Percentiles rank a stretch among this genome's conserved stretches.
Conservation (phyloP, 495 filamentous ascomycete genomes). For the Xylaria longipes region DNA sequence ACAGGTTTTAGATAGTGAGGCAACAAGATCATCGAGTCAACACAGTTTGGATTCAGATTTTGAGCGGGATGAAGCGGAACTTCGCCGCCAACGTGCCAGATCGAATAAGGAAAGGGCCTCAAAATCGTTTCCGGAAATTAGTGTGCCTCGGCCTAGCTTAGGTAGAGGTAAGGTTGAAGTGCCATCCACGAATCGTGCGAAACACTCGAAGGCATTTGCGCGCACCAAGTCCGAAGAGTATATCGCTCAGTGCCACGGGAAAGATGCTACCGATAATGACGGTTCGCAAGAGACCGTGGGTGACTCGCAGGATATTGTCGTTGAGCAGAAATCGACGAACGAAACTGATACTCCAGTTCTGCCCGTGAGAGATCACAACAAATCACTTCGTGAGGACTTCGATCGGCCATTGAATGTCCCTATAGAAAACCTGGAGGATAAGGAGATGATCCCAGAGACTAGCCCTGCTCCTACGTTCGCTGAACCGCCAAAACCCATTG, state of each 20-base stretch:
- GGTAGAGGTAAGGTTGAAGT: constrained; percentile 45
- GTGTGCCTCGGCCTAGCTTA: constrained; percentile 37
- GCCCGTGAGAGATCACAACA: constrained; percentile 5
- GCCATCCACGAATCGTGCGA: constrained; percentile 46
- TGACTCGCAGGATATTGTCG: constrained; percentile 39
- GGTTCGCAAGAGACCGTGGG: constrained; percentile 41
- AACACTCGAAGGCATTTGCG: constrained; percentile 19
- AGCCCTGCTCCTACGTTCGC: constrained; percentile 39
- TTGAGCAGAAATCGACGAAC: constrained; percentile 8
- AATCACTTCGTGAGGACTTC: constrained; percentile 8
- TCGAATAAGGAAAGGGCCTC: constrained; percentile 45
- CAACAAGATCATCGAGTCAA: constrained; percentile 30
- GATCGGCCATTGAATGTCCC: constrained; percentile 27
- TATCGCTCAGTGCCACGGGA: constrained; percentile 31
- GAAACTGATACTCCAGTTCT: not conserved
- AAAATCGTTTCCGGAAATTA: constrained; percentile 45
- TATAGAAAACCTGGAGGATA: constrained; percentile 28
- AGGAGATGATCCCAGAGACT: constrained; percentile 49
- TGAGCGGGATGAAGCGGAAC: constrained; percentile 32
- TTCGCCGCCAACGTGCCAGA: constrained; percentile 36
- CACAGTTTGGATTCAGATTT: constrained; percentile 26
- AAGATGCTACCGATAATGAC: constrained; percentile 24
- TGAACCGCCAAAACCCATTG: constrained; percentile 28
- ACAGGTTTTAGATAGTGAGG: constrained; percentile 27
- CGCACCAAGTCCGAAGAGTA: constrained; percentile 32